phyloP scores from a whole-genome alignment of 108 stramenopile species.

The Cyclotella distinguenda region DNA sequence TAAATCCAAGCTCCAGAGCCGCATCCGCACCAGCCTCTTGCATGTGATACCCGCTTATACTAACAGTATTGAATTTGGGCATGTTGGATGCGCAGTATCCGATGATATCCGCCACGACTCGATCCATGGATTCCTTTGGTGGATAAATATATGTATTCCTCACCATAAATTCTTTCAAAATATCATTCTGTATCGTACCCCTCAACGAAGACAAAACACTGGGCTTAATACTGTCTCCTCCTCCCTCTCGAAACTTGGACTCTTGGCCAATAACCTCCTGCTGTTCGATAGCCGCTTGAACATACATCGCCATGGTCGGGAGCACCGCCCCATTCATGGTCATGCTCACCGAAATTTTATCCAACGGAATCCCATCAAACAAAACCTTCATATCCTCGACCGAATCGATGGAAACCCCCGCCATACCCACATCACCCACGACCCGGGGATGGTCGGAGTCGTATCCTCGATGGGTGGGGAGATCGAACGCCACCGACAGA shows the following conservation, averaged over 20 bases:
- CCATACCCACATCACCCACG: constrained; percentile 98
- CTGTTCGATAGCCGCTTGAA: constrained; percentile 90
- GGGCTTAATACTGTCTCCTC: constrained; percentile 12
- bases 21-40: constrained; percentile 99
- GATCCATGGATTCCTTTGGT: constrained; percentile 84
- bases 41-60: constrained; percentile 98
- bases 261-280: constrained; percentile 49
- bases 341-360: constrained; percentile 93
- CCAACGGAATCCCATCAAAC: constrained; percentile 95
- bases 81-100: constrained; percentile 92
- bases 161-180: constrained; percentile 96
- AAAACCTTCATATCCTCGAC: constrained; percentile 96
- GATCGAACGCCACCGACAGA: constrained; percentile 95
- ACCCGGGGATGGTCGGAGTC: constrained; percentile 96
- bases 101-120: constrained; percentile 92
- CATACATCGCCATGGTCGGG: constrained; percentile 92
- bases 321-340: constrained; percentile 99
- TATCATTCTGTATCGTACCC: constrained; percentile 99
- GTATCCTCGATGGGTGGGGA: constrained; percentile 98
- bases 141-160: constrained; percentile 97
- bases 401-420: constrained; percentile 95
- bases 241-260: constrained; percentile 39
- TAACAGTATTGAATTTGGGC: constrained; percentile 97
- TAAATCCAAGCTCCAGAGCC: constrained; percentile 95
- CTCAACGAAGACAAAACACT: constrained; percentile 60